Base-by-base conservation (phyloP, 345 rosid species). In the Eucalyptus cloeziana region DNA sequence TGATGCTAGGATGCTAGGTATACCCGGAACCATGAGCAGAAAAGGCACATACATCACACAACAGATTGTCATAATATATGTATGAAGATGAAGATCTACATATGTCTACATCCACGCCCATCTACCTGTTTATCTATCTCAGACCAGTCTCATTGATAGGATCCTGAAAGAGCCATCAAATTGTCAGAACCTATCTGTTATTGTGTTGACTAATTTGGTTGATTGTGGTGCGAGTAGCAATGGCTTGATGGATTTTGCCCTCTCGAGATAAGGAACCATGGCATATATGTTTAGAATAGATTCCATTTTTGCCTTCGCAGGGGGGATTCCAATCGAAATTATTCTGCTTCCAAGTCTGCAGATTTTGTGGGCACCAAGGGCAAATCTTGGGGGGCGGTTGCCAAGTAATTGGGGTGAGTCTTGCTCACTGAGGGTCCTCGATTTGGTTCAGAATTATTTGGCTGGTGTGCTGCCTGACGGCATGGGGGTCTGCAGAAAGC, bases 151-250 rank as follows among this genome's bases (percentile, higher is more conserved):
- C 81, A 91, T 93, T 10, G 94, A 89, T 50, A 86, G 49, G 56
- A 93, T 95, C 86, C 94, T 95, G 3, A 91, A 88, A 86, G 96
- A 94, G 91, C 87, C 94, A 56, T 93, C 89, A 2, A 45, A 91
- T 56, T 94, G 97, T 89, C 60, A 88, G 54, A 95, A 94, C 52
- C 86, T 94, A 80, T 91, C 95, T 33, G 93, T 91, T 86, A 30
- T 93, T 47, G 90, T 94, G n/a, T 87, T 94, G 62, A 95, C 95
- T 69, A 94, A 95, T 89, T 88, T 92, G 79, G 85, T 90, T 43
- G 91, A 92, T 76, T 90, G 86, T 62, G 90, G 69, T 49, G 76
- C 87, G 30, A 31, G 76, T 86, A 25, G 87, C 22, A 89, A 89
- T 52, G 85, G 56, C 58, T 87, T 43, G 49, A 71, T 33, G 87